Conservation (phyloP, 768 basidiomycete species). For the Kondoa subrosea region DNA sequence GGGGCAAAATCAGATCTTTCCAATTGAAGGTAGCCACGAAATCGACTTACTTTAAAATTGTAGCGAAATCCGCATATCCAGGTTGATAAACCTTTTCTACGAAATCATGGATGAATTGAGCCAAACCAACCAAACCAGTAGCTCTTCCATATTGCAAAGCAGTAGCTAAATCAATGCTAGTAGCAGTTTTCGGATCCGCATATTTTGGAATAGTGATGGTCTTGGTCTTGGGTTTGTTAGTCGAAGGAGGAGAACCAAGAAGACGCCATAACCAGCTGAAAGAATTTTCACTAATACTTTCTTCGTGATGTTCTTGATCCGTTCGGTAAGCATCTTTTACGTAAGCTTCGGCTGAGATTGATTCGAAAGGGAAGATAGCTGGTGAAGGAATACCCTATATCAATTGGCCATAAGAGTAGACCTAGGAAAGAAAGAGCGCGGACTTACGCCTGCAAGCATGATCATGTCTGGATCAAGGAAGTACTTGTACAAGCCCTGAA, state of each 20-base stretch:
- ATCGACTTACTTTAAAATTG: too few relatives aligned
- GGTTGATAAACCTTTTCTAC: slow-evolving; percentile 39
- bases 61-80: slow-evolving; percentile 46
- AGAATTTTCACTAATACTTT: slow-evolving; percentile 7
- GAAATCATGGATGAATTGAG: slow-evolving; percentile 45
- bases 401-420: too few relatives aligned
- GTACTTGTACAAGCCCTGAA: neutral
- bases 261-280: slow-evolving; percentile 11
- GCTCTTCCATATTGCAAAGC: slow-evolving; percentile 30
- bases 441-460: too few relatives aligned
- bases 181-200: slow-evolving; percentile 13
- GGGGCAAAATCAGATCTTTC: too few relatives aligned
- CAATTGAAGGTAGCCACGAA: too few relatives aligned
- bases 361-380: slow-evolving; percentile 19
- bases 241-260: slow-evolving; percentile 3
- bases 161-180: slow-evolving; percentile 1
- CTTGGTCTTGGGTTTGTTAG: slow-evolving; percentile 25
- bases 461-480: neutral
- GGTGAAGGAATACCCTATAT: slow-evolving; percentile 19
- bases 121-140: slow-evolving; percentile 45
- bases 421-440: too few relatives aligned
- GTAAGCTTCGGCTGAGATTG: slow-evolving; percentile 5
- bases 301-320: neutral
- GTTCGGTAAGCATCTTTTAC: neutral
- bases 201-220: slow-evolving; percentile 49